phyloP scores from a whole-genome alignment of 1,139 yeast genomes.

The Geotrichum restrictum region DNA sequence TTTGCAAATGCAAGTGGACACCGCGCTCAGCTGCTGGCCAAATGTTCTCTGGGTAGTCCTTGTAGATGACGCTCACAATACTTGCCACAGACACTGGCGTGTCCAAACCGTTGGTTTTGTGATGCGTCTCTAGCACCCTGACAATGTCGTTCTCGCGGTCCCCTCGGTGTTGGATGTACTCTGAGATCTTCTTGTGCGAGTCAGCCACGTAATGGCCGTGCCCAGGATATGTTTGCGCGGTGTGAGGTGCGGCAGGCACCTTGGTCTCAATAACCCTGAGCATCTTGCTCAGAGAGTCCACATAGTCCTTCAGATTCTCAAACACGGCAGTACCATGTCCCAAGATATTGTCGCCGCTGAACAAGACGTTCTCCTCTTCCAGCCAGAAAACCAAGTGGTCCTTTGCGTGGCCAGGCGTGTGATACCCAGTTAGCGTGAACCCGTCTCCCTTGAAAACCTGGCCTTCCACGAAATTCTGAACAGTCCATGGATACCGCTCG shows the following conservation, averaged over 20 bases:
- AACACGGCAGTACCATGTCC: slow-evolving; percentile 42
- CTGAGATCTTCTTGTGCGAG: slow-evolving; percentile 34
- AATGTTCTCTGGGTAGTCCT: slow-evolving; percentile 32
- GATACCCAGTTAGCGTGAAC: slow-evolving; percentile 35
- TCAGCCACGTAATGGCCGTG: slow-evolving; percentile 40
- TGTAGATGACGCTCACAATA: slow-evolving; percentile 35
- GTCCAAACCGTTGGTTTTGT: slow-evolving; percentile 11
- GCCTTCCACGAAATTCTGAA: slow-evolving; percentile 30
- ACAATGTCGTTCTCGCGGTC: slow-evolving; percentile 38
- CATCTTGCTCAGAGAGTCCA: slow-evolving; percentile 35
- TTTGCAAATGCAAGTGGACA: slow-evolving; percentile 35
- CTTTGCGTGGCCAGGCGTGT: slow-evolving; percentile 42
- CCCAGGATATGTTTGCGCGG: slow-evolving; percentile 37
- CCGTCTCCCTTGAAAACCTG: slow-evolving; percentile 34
- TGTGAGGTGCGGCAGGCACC: slow-evolving; percentile 5
- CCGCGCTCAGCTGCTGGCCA: slow-evolving; percentile 37
- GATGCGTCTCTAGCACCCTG: slow-evolving; percentile 22
- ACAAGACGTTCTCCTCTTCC: slow-evolving; percentile 37
- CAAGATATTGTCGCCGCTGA: slow-evolving; percentile 42
- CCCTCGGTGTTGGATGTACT: slow-evolving; percentile 38
- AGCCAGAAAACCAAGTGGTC: slow-evolving; percentile 41
- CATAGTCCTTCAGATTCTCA: slow-evolving; percentile 35
- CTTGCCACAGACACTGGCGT: slow-evolving; percentile 25
- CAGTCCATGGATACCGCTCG: slow-evolving; percentile 17
- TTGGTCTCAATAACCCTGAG: slow-evolving; percentile 23